A percentile compares a stretch with the other conserved stretches of the same genome.
phyloP scores from a whole-genome alignment of 805 yeast genomes.

The Yamadazyma takamatsuzukensis region DNA sequence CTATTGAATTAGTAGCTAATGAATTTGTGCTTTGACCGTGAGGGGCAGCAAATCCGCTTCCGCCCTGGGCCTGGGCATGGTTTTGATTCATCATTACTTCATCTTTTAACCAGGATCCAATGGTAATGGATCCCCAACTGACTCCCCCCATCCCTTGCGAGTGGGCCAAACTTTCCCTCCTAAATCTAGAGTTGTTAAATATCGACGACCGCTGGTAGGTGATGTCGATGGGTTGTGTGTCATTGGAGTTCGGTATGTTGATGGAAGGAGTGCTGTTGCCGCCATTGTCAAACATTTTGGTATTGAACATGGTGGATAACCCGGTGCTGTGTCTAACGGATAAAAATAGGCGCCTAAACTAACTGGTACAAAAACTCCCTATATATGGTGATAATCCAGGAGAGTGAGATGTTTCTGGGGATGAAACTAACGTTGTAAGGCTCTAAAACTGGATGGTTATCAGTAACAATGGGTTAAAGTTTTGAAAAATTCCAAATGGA shows the following conservation, averaged over 20 bases:
- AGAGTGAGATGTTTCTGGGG: too few species aligned
- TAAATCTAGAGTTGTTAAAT: slow-evolving; percentile 45
- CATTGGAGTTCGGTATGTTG: slow-evolving; percentile 20
- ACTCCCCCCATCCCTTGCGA: slow-evolving; percentile 98
- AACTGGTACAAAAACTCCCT: too few species aligned
- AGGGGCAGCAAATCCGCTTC: neutral
- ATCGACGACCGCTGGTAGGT: slow-evolving; percentile 40
- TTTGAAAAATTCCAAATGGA: too few species aligned
- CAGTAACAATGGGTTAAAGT: too few species aligned
- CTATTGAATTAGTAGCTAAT: too few species aligned
- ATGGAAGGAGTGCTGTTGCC: slow-evolving; percentile 18
- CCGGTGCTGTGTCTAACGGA: too few species aligned
- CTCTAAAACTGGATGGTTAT: too few species aligned
- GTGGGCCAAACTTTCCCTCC: slow-evolving; percentile 91
- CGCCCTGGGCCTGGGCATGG: slow-evolving; percentile 4
- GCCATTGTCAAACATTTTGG: slow-evolving; percentile 35
- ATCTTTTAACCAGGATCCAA: slow-evolving; percentile 94
- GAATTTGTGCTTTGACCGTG: slow-evolving; percentile 3
- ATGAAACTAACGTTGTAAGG: too few species aligned
- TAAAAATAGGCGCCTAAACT: too few species aligned
- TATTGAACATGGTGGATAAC: slow-evolving; percentile 42
- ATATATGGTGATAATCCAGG: too few species aligned
- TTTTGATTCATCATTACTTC: slow-evolving; percentile 62
- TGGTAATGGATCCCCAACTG: slow-evolving; percentile 93
- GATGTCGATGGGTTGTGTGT: slow-evolving; percentile 44